Percentiles rank a stretch among this genome's conserved stretches.
Conservation (phyloP, 768 basidiomycete genomes). For the Lactifluus echinatus region DNA sequence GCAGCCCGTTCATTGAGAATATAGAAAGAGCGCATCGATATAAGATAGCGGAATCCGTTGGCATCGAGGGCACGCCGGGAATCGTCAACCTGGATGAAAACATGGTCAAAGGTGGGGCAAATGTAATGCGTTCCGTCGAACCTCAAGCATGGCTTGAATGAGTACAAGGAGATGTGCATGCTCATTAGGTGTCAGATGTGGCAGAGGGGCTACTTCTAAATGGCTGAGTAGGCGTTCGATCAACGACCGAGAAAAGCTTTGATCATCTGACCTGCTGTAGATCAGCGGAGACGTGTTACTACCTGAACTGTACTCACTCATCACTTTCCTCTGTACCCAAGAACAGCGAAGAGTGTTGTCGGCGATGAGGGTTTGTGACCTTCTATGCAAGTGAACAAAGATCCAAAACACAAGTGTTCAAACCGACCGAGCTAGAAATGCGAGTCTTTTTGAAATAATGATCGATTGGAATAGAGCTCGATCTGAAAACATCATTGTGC, state of each 20-base stretch:
- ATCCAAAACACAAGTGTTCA: background rate
- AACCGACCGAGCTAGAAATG: constrained; percentile 20
- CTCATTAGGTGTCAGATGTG: constrained; percentile 71
- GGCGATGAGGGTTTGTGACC: constrained; percentile 22
- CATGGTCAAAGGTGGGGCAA: background rate
- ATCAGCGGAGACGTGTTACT: background rate
- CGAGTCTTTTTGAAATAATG: constrained; percentile 41
- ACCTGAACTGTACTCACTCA: constrained; percentile 33
- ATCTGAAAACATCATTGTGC: constrained; percentile 24
- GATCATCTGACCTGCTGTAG: constrained; percentile 36
- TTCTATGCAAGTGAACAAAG: background rate
- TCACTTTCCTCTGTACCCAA: constrained; percentile 34
- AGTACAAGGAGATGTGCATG: constrained; percentile 76
- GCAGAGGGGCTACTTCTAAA: constrained; percentile 54
- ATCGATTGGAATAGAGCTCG: constrained; percentile 49
- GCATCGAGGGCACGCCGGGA: constrained; percentile 86
- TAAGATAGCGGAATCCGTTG: constrained; percentile 87
- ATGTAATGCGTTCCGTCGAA: constrained; percentile 24
- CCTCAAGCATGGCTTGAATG: constrained; percentile 83
- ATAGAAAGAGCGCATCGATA: constrained; percentile 87
- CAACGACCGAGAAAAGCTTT: constrained; percentile 50
- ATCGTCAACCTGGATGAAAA: constrained; percentile 61
- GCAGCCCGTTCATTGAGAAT: constrained; percentile 67
- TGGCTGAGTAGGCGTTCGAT: constrained; percentile 53
- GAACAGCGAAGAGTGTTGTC: constrained; percentile 49